Evolutionary conservation across 2,329 filamentous ascomycete species (phyloP).

Genomic region (Botrytis fragariae): DNA sequence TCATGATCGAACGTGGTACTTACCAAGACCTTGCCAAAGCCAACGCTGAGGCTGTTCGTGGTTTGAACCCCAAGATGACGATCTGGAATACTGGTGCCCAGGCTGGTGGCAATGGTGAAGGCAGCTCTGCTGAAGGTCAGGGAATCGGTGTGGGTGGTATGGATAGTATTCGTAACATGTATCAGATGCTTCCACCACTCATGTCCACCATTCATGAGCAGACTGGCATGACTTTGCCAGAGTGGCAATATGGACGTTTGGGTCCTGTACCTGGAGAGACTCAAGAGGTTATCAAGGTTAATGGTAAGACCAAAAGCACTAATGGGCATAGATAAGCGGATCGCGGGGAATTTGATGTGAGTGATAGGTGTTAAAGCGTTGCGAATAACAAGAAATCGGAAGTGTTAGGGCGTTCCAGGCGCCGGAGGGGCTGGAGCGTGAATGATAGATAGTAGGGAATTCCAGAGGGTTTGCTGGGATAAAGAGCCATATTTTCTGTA

Average conservation of each 20-base stretch:
- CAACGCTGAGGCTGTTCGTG: conserved; percentile 72
- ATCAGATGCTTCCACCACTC: conserved; percentile 79
- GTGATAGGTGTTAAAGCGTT: neutral
- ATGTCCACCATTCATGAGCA: conserved; percentile 86
- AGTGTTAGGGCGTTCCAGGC: neutral
- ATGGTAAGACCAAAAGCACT: conserved; percentile 22
- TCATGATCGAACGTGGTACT: conserved; percentile 83
- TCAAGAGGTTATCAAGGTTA: conserved; percentile 23
- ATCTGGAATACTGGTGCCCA: conserved; percentile 78
- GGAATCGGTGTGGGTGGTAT: conserved; percentile 52
- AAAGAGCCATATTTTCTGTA: neutral
- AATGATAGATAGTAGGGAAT: neutral
- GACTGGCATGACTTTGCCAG: conserved; percentile 76
- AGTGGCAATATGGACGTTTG: conserved; percentile 65
- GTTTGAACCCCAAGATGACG: conserved; percentile 83
- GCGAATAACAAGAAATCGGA: neutral
- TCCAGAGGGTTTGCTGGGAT: neutral
- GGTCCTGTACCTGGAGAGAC: conserved; percentile 34
- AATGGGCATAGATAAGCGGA: neutral
- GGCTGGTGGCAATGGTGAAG: conserved; percentile 35
- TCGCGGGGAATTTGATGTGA: neutral
- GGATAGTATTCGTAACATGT: conserved; percentile 68
- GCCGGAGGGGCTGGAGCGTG: no score
- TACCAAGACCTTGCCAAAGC: conserved; percentile 75
- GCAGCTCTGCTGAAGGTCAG: conserved; percentile 31